Percentiles rank a stretch among this genome's conserved stretches.
phyloP scores from a whole-genome alignment of 169 alveolate species.

The Ichthyophthirius multifiliis region DNA sequence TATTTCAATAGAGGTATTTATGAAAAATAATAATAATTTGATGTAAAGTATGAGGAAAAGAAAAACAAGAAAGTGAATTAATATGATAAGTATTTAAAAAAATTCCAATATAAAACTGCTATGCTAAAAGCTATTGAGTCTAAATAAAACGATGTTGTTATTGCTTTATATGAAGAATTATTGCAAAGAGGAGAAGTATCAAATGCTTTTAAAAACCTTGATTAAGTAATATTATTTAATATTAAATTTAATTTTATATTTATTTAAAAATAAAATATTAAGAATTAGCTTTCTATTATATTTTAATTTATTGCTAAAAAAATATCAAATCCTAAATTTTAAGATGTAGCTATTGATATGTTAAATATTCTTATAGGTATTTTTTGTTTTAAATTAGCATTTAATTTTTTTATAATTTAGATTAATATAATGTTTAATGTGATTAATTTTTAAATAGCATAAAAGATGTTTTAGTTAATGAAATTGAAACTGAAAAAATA shows the following conservation, averaged over 20 bases:
- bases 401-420: not conserved
- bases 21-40: not conserved
- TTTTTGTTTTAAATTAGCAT: not conserved
- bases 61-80: not conserved
- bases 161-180: slow-evolving; percentile 15
- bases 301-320: slow-evolving; percentile 15
- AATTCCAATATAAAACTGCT: slow-evolving; percentile 14
- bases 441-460: not conserved
- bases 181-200: slow-evolving; percentile 6
- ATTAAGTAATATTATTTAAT: not conserved
- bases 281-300: not conserved
- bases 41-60: slow-evolving; percentile 8
- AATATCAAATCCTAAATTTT: not conserved
- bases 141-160: not conserved
- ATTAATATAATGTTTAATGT: not conserved
- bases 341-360: slow-evolving; percentile 2
- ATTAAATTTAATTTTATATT: too few species aligned
- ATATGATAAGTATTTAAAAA: slow-evolving; percentile 3
- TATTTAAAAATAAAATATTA: not conserved
- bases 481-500: not conserved
- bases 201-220: not conserved
- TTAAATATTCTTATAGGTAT: slow-evolving; percentile 2
- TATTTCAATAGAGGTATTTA: slow-evolving; percentile 15
- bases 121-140: not conserved
- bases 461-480: not conserved